These are phyloP conservation scores for Lachnellula willkommii DNA, from an alignment of 2,329 filamentous ascomycete genomes.

Conservation along the genomic window DNA sequence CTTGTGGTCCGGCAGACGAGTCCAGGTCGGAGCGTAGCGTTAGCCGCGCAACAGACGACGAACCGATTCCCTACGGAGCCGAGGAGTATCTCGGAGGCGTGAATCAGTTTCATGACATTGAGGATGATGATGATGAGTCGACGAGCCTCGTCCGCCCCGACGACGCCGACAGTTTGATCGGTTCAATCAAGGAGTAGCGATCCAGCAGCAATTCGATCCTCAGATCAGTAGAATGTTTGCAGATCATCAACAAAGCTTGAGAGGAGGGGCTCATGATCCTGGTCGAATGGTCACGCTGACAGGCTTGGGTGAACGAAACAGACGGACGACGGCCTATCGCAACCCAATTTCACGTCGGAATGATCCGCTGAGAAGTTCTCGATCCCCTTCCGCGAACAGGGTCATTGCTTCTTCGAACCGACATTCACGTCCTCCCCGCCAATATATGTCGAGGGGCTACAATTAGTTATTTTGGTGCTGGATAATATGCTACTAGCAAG, in stretches of 20 bases:
- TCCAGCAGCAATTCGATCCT: constrained; percentile 27
- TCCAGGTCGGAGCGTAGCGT: constrained; percentile 10
- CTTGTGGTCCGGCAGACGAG: neutral
- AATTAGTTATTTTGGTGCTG: neutral
- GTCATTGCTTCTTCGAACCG: constrained; percentile 22
- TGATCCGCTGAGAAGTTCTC: constrained; percentile 23
- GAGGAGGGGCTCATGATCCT: constrained; percentile 14
- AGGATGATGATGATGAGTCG: constrained; percentile 24
- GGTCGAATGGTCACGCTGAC: constrained; percentile 14
- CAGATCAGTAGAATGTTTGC: constrained; percentile 31
- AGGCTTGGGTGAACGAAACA: constrained; percentile 13
- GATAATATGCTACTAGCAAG: too few species aligned
- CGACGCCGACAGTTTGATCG: constrained; percentile 17
- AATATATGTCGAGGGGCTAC: constrained; percentile 10
- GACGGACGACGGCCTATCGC: constrained; percentile 22
- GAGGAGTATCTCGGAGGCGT: constrained; percentile 22
- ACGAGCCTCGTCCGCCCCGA: constrained; percentile 16
- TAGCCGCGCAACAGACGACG: constrained; percentile 3
- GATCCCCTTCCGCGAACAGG: constrained; percentile 23
- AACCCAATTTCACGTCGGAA: constrained; percentile 13
- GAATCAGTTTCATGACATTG: constrained; percentile 23
- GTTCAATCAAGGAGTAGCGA: constrained; percentile 6
- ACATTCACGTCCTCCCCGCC: constrained; percentile 15
- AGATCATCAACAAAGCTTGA: constrained; percentile 26
- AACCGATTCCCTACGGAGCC: neutral